Evolutionary conservation across 495 filamentous ascomycete genomes (phyloP), one percentile per base, ranked within the genome.

Genomic region (Extremus antarcticus): DNA sequence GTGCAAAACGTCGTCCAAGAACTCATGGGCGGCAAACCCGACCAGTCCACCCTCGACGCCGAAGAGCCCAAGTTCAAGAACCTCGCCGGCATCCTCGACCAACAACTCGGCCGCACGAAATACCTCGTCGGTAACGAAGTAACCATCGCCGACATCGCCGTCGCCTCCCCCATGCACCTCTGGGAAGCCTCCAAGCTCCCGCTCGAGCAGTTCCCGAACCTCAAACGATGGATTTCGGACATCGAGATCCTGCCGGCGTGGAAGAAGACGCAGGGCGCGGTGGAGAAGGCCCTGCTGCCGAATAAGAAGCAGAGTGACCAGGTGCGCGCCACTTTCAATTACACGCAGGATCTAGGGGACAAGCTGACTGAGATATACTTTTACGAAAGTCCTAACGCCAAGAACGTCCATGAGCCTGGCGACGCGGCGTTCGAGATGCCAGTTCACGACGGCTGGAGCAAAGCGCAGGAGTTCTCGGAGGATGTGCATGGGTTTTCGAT

Each of bases 61-160:
- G 55, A 66, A 49, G 50, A 57, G 13, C 51, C 51, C 19, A 51
- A 51, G 21, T 69, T 56, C 57, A 47, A 66, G 21, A 58, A 65
- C 38, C 52, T 62, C 13, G 67, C 68, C 23, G 52, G 25, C 22
- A 65, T 70, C 10, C 62, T 70, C 22, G 57, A 69, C 40, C 52
- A 50, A 15, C 65, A 65, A 45, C 60, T 70, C 19, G 29, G 25
- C 8, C 68, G 68, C 38, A 61, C 59, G 3, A 69, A 69, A 53
- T 69, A 53, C 49, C 38, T 70, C n/a, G 53, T 56, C 40, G 67
- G 67, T 4, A 53, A 68, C 25, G 47, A 66, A 25, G 55, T 66
- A 20, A 69, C 67, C 1, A 69, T 70, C 29, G 68, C 67, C 11
- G 68, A 70, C 47, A 65, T 69, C 54, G 62, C 68, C 1, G 64